Evolutionary conservation across 1,284 basidiomycete species (phyloP).

Genomic region (Malassezia cuniculi): DNA sequence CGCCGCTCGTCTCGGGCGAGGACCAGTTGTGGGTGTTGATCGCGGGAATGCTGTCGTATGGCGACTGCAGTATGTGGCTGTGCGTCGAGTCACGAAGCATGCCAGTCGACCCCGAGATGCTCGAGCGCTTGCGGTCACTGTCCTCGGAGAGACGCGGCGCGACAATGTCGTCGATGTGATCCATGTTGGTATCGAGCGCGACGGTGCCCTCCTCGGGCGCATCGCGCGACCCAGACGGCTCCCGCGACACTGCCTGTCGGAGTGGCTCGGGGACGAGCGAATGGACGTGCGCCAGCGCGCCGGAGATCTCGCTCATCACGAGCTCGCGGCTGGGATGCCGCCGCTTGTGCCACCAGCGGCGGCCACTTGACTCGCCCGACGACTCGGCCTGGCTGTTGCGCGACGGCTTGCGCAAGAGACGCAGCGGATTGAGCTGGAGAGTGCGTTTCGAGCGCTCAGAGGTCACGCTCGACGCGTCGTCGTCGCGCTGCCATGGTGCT

Average conservation of each 20-base stretch:
- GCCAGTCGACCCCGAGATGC: not conserved
- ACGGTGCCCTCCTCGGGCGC: conserved; percentile 1
- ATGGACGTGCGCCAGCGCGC: not conserved
- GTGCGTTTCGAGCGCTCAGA: not conserved
- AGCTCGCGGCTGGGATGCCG: too few species aligned
- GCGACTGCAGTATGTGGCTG: too few species aligned
- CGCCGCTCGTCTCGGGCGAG: not conserved
- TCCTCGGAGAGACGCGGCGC: conserved; percentile 41
- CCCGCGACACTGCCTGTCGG: not conserved
- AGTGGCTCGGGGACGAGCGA: conserved; percentile 1
- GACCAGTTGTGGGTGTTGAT: too few species aligned
- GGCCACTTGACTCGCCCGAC: not conserved
- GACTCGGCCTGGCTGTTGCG: not conserved
- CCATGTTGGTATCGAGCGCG: conserved; percentile 62
- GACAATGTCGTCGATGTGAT: conserved; percentile 72
- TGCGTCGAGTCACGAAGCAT: too few species aligned
- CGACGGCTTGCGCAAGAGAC: conserved; percentile 4
- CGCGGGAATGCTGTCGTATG: too few species aligned
- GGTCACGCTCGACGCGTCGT: not conserved
- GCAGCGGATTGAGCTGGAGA: conserved; percentile 2
- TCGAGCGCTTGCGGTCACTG: not conserved
- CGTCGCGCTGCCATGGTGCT: conserved; percentile 3
- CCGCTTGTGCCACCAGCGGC: not conserved
- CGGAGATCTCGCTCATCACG: too few species aligned
- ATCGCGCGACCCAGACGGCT: not conserved